Percentiles rank a stretch among this genome's conserved stretches.
Conservation (phyloP, 2,329 filamentous ascomycete species). For the Lomentospora prolificans region DNA sequence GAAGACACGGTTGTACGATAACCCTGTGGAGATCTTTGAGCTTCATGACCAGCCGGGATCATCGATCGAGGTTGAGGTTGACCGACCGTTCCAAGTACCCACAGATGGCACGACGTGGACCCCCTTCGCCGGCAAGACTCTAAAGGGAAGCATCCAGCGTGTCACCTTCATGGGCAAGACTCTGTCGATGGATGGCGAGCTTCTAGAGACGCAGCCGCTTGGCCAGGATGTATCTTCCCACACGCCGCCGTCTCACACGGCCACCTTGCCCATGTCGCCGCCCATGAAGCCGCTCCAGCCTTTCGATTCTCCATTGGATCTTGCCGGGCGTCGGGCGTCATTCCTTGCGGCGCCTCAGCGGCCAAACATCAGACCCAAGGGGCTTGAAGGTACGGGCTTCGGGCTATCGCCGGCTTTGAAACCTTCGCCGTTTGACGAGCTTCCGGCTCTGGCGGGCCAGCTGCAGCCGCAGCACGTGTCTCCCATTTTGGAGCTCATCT, state of each 20-base stretch:
- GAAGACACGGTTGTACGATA: conserved; percentile 61
- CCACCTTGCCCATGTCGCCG: conserved; percentile 38
- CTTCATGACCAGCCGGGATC: conserved; percentile 69
- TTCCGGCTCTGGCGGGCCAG: background rate
- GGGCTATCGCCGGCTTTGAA: conserved; percentile 30
- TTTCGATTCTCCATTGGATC: background rate
- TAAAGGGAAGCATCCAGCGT: conserved; percentile 62
- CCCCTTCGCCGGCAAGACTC: conserved; percentile 58
- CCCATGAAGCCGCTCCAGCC: conserved; percentile 32
- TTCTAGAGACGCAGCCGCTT: conserved; percentile 41
- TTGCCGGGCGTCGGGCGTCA: conserved; percentile 19
- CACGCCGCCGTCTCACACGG: conserved; percentile 26
- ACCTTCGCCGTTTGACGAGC: conserved; percentile 16
- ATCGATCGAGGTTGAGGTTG: conserved; percentile 65
- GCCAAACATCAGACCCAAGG: background rate
- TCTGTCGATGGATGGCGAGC: conserved; percentile 62
- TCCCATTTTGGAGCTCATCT: conserved; percentile 62
- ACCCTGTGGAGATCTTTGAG: conserved; percentile 73
- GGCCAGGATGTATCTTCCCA: conserved; percentile 72
- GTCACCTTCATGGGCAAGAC: conserved; percentile 68
- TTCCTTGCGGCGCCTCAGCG: conserved; percentile 14
- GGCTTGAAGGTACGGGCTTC: background rate
- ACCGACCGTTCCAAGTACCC: conserved; percentile 55
- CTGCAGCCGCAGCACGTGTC: conserved; percentile 40
- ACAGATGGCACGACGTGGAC: conserved; percentile 34